A percentile compares a stretch with the other conserved stretches of the same genome.
phyloP scores from a whole-genome alignment of 345 rosid species.

The Kandelia obovata region DNA sequence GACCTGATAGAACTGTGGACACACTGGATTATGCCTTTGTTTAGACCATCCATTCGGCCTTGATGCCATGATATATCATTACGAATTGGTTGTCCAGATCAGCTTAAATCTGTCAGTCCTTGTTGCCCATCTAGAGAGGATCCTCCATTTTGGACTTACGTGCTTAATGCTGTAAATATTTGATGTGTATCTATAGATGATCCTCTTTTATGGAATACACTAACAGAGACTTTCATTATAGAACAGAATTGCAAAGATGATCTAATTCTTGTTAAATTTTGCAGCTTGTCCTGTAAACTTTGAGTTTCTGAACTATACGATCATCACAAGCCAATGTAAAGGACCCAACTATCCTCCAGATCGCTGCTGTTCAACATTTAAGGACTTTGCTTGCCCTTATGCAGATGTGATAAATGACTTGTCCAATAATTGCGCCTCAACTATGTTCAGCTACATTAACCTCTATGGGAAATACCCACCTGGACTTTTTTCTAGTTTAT shows the following conservation, averaged over 20 bases:
- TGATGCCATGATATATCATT: no score
- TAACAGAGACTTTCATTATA: neutral
- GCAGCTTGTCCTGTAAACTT: slow-evolving; percentile 30
- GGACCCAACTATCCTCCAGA: slow-evolving; percentile 18
- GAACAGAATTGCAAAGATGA: neutral
- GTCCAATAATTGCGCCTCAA: slow-evolving; percentile 28
- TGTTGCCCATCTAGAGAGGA: no score
- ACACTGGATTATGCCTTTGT: no score
- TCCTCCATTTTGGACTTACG: no score
- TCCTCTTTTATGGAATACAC: neutral
- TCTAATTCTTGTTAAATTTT: slow-evolving; percentile 8
- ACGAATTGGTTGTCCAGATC: no score
- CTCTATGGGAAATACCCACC: slow-evolving; percentile 30
- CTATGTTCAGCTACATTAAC: slow-evolving; percentile 31
- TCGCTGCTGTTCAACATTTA: slow-evolving; percentile 17
- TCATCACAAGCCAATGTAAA: slow-evolving; percentile 28
- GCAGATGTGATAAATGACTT: slow-evolving; percentile 14
- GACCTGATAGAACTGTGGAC: no score
- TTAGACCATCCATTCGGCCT: no score
- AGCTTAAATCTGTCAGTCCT: no score
- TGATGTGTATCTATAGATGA: neutral
- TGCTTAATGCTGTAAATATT: neutral
- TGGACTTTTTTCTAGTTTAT: slow-evolving; percentile 21
- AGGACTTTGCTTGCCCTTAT: slow-evolving; percentile 27
- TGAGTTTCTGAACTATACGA: slow-evolving; percentile 26